phyloP scores from a whole-genome alignment of 1,284 basidiomycete species.

The Austropuccinia psidii region DNA sequence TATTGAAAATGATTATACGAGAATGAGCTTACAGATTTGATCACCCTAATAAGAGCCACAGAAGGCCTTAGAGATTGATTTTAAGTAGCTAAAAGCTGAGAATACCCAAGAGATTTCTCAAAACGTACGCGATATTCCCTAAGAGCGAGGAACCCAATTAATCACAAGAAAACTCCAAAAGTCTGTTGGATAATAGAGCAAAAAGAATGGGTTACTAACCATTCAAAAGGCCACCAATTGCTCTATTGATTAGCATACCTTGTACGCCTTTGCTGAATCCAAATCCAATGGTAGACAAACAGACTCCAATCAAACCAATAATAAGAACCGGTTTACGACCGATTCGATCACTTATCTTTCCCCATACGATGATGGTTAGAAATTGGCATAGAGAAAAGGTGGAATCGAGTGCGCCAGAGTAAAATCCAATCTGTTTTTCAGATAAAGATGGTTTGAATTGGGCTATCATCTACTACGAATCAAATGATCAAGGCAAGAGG shows the following conservation, averaged over 20 bases:
- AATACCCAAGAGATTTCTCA: slow-evolving; percentile 41
- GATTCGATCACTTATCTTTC: slow-evolving; percentile 46
- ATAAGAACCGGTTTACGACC: slow-evolving; percentile 49
- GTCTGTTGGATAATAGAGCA: background rate
- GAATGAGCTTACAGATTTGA: slow-evolving; percentile 1
- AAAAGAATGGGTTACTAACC: slow-evolving; percentile 15
- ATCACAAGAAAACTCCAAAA: background rate
- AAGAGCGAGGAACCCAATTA: background rate
- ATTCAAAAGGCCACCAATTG: slow-evolving; percentile 42
- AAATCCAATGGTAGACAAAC: slow-evolving; percentile 47
- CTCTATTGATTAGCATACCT: slow-evolving; percentile 45
- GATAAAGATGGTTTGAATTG: slow-evolving; percentile 16
- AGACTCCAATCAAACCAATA: slow-evolving; percentile 47
- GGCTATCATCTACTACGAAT: slow-evolving; percentile 3
- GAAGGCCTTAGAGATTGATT: background rate
- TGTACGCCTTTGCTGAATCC: slow-evolving; percentile 47
- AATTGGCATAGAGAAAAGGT: slow-evolving; percentile 48
- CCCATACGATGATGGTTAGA: slow-evolving; percentile 47
- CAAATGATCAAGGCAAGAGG: no score
- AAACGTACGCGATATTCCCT: slow-evolving; percentile 35
- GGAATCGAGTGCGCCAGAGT: slow-evolving; percentile 45
- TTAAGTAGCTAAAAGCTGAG: background rate
- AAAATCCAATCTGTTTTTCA: slow-evolving; percentile 43
- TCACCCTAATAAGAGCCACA: background rate
- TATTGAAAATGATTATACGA: background rate